A percentile compares a stretch with the other conserved stretches of the same genome.
Conservation (phyloP, 164 flowering plant species). For the Magnolia changhungtana region DNA sequence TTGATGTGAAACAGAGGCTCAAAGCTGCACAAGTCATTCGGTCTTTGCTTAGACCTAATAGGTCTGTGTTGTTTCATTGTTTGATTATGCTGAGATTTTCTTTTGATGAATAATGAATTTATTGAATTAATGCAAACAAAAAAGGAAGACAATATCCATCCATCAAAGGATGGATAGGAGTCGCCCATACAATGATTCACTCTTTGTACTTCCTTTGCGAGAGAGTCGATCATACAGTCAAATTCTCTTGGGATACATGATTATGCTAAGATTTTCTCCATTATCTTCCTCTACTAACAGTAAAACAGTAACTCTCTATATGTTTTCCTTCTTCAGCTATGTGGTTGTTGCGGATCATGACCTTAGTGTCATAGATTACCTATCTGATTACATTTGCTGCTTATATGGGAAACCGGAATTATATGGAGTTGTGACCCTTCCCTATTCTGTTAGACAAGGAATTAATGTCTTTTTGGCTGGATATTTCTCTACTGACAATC, state of each 20-base stretch:
- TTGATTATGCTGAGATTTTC: neutral
- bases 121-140: no score
- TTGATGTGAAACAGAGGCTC: slow-evolving; percentile 97
- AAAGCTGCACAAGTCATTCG: slow-evolving; percentile 97
- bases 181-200: no score
- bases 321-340: slow-evolving; percentile 57
- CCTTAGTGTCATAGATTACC: slow-evolving; percentile 94
- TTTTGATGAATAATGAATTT: no score
- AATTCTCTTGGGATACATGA: no score
- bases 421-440: slow-evolving; percentile 97
- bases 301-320: neutral
- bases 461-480: slow-evolving; percentile 95
- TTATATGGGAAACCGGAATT: slow-evolving; percentile 96
- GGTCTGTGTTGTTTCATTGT: slow-evolving; percentile 32
- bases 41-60: slow-evolving; percentile 83
- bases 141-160: no score
- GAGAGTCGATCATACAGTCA: no score
- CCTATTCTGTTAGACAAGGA: slow-evolving; percentile 97
- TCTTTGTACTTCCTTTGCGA: no score
- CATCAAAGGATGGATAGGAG: no score
- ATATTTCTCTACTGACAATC: slow-evolving; percentile 95
- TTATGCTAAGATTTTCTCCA: neutral
- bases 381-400: slow-evolving; percentile 98
- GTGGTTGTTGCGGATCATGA: slow-evolving; percentile 99
- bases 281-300: neutral